Conservation (phyloP, 257 asterid genomes). For the Solanum virginianum region DNA sequence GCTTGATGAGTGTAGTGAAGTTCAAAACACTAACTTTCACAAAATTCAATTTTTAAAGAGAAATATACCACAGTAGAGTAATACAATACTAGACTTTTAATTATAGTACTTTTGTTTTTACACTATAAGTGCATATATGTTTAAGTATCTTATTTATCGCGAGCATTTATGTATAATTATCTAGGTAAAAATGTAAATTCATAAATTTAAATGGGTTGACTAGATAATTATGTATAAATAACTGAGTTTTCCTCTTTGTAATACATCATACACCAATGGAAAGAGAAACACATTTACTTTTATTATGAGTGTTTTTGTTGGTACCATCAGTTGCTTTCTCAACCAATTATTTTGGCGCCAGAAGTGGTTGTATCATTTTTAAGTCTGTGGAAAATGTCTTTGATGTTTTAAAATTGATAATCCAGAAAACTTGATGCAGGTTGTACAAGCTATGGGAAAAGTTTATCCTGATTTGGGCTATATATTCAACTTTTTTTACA, state of each 20-base stretch:
- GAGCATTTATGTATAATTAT: not conserved
- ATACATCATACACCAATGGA: not conserved
- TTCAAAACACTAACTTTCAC: not conserved
- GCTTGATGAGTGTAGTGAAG: not conserved
- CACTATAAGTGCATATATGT: not conserved
- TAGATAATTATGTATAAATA: not conserved
- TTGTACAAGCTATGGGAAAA: slow-evolving; percentile 32
- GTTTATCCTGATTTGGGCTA: slow-evolving; percentile 33
- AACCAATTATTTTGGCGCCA: not conserved
- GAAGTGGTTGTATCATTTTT: not conserved
- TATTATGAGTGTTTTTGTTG: not conserved
- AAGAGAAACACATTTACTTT: not conserved
- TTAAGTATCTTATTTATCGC: not conserved
- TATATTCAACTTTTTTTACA: slow-evolving; percentile 28
- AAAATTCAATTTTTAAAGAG: not conserved
- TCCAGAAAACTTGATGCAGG: slow-evolving; percentile 10
- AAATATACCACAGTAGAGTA: not conserved
- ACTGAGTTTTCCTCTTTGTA: not conserved
- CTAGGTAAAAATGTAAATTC: not conserved
- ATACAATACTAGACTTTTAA: not conserved
- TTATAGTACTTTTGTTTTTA: not conserved
- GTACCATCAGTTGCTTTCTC: not conserved
- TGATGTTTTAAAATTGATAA: not conserved
- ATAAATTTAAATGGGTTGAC: not conserved
- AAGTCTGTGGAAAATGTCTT: not conserved